A percentile compares a stretch with the other conserved stretches of the same genome.
Conservation (phyloP, 306 rosid genomes). For the Cucumis hystrix region DNA sequence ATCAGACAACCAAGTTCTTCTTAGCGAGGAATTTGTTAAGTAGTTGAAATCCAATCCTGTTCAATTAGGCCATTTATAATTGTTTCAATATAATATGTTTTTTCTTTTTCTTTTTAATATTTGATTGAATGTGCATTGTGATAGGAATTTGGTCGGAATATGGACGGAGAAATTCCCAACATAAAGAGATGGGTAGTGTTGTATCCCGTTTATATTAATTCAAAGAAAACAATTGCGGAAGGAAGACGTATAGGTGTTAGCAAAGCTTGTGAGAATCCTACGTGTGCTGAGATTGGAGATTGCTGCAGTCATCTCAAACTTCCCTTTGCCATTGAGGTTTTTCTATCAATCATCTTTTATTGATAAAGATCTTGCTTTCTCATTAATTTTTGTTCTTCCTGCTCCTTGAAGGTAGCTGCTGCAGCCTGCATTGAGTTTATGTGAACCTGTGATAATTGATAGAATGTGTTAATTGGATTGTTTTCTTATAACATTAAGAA, state of each 20-base stretch:
- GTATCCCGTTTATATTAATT: conserved; percentile 76
- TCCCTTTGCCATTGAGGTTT: conserved; percentile 71
- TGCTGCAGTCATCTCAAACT: conserved; percentile 66
- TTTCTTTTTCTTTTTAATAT: not conserved
- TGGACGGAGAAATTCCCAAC: conserved; percentile 47
- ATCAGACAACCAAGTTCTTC: not conserved
- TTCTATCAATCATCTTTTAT: not conserved
- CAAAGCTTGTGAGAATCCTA: conserved; percentile 76
- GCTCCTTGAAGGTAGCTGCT: not conserved
- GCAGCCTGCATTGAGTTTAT: not conserved
- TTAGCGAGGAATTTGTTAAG: not conserved
- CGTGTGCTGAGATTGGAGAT: conserved; percentile 74
- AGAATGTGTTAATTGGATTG: not conserved
- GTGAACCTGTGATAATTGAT: not conserved
- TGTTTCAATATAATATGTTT: not conserved
- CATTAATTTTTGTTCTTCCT: not conserved
- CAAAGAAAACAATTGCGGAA: conserved; percentile 75
- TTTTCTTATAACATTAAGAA: too few relatives aligned
- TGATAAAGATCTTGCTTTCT: not conserved
- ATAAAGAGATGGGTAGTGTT: conserved; percentile 68
- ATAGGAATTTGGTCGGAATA: conserved; percentile 20
- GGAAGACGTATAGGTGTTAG: conserved; percentile 60
- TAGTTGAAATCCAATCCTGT: not conserved
- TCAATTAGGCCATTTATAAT: not conserved
- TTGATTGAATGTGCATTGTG: not conserved